These are phyloP conservation scores for Raffaelea albimanens DNA, from an alignment of 2,329 filamentous ascomycete species.

Conservation along the genomic window DNA sequence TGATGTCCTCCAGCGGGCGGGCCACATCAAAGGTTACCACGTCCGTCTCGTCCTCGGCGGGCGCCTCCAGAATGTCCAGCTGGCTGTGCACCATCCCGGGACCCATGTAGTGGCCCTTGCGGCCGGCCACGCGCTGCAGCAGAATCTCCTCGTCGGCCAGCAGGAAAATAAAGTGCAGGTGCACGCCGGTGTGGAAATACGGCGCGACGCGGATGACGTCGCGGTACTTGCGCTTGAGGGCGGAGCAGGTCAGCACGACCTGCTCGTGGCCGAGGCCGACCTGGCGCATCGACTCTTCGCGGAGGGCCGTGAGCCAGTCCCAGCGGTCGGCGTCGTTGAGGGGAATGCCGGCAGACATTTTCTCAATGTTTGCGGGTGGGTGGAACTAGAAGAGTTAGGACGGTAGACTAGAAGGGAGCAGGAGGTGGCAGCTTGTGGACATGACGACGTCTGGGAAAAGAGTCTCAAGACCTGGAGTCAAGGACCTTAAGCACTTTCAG, in stretches of 20 bases:
- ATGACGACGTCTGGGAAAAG: conserved; percentile 1
- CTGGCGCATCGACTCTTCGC: conserved; percentile 53
- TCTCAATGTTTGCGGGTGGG: conserved; percentile 70
- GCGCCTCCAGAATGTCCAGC: conserved; percentile 78
- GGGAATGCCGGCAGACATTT: conserved; percentile 78
- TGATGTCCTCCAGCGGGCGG: conserved; percentile 47
- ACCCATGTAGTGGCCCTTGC: conserved; percentile 91
- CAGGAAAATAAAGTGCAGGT: conserved; percentile 89
- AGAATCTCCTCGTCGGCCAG: conserved; percentile 67
- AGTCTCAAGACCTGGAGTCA: too few species aligned
- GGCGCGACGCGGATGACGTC: conserved; percentile 78
- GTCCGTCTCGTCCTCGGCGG: conserved; percentile 59
- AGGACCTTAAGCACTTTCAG: too few species aligned
- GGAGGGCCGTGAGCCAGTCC: conserved; percentile 85
- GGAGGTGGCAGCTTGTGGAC: neutral
- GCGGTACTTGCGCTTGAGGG: conserved; percentile 92
- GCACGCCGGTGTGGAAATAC: conserved; percentile 63
- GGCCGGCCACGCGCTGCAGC: conserved; percentile 61
- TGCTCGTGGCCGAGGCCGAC: conserved; percentile 51
- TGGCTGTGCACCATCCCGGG: conserved; percentile 92
- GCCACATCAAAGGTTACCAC: conserved; percentile 64
- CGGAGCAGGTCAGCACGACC: conserved; percentile 94
- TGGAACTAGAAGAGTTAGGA: conserved; percentile 48
- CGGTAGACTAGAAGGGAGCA: neutral
- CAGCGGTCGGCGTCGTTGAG: conserved; percentile 90